Conservation (phyloP, 2,329 filamentous ascomycete genomes). For the Diaporthe humulicola region DNA sequence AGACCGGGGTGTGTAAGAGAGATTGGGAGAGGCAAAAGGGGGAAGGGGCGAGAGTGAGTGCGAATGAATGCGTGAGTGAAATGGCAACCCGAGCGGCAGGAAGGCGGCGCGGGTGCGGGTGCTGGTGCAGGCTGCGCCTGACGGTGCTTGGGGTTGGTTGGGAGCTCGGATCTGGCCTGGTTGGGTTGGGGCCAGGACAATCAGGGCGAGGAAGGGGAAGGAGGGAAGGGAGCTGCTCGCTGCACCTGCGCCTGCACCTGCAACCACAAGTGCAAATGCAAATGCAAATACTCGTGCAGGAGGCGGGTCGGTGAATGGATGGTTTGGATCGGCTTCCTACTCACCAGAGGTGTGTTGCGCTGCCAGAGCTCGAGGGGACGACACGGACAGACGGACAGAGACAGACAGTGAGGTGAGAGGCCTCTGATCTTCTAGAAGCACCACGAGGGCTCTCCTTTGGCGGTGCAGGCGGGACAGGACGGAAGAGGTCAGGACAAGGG, state of each 20-base stretch:
- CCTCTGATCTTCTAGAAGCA: slow-evolving; percentile 26
- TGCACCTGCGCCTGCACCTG: neutral
- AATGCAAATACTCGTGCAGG: slow-evolving; percentile 9
- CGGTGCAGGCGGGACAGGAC: slow-evolving; percentile 10
- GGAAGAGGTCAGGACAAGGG: slow-evolving; percentile 13
- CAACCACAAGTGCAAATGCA: neutral
- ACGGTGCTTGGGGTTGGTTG: slow-evolving; percentile 14
- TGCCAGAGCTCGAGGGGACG: slow-evolving; percentile 19
- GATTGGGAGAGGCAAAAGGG: slow-evolving; percentile 43
- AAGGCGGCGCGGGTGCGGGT: slow-evolving; percentile 45
- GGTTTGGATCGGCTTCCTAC: neutral
- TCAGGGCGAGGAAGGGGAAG: slow-evolving; percentile 13
- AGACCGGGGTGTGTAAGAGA: slow-evolving; percentile 46
- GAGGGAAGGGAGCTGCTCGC: slow-evolving; percentile 4
- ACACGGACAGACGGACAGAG: neutral
- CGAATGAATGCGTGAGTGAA: slow-evolving; percentile 33
- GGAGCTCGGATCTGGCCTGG: slow-evolving; percentile 13
- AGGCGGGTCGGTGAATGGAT: neutral
- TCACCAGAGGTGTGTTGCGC: slow-evolving; percentile 2
- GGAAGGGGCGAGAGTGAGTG: slow-evolving; percentile 32
- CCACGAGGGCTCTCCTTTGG: slow-evolving; percentile 13
- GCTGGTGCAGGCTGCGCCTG: slow-evolving; percentile 22
- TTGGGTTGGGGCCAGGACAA: slow-evolving; percentile 22
- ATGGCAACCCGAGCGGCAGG: slow-evolving; percentile 40
- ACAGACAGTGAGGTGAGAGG: neutral